These are phyloP conservation scores for Penicillium pulvis DNA, from an alignment of 495 filamentous ascomycete species.

Conservation along the genomic window DNA sequence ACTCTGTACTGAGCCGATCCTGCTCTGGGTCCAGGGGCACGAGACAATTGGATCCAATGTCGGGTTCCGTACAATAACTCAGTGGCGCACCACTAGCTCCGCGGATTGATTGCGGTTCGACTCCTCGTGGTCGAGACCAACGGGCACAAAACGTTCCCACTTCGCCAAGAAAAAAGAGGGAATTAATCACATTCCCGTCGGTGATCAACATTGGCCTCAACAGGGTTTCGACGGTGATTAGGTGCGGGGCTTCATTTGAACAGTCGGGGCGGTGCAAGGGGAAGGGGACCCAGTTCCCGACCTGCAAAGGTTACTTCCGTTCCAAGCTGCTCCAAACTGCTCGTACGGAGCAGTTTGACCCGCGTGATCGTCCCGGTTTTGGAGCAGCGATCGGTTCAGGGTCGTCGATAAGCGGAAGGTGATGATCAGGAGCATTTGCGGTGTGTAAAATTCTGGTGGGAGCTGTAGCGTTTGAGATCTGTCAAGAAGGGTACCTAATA, in stretches of 20 bases:
- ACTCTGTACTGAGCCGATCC: conserved; percentile 1
- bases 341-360: background rate
- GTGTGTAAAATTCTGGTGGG: background rate
- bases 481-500: background rate
- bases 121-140: conserved; percentile 24
- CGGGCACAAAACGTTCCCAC: background rate
- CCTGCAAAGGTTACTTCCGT: background rate
- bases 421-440: background rate
- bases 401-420: background rate
- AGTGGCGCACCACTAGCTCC: conserved; percentile 14
- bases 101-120: conserved; percentile 22
- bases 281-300: background rate
- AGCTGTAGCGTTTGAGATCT: background rate
- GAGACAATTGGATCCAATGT: conserved; percentile 2
- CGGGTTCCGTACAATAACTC: background rate
- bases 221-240: conserved; percentile 1
- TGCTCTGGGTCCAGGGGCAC: conserved; percentile 6
- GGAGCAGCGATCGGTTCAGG: background rate
- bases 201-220: background rate
- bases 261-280: background rate
- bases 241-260: background rate
- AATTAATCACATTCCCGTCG: background rate
- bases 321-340: background rate
- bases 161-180: conserved; percentile 12
- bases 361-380: conserved; percentile 14